These are phyloP conservation scores for Arthrobotrys megalospora DNA, from an alignment of 2,329 filamentous ascomycete genomes.

Conservation along the genomic window DNA sequence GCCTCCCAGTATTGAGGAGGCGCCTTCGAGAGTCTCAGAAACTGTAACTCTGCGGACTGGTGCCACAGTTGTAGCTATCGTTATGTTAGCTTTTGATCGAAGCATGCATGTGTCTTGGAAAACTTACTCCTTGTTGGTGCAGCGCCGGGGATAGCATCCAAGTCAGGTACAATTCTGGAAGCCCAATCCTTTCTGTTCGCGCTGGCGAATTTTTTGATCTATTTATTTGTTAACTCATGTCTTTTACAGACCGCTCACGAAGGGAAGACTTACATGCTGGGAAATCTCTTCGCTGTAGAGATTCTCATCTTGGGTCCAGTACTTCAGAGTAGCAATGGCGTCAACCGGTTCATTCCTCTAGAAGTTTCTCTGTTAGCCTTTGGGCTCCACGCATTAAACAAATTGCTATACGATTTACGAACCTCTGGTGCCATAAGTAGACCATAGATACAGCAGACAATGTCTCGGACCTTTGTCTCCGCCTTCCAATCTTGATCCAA, in stretches of 20 bases:
- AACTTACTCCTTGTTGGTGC: conserved; percentile 46
- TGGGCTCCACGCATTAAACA: background rate
- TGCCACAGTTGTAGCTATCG: conserved; percentile 39
- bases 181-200: conserved; percentile 56
- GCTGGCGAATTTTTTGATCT: conserved; percentile 59
- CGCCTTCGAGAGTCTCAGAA: conserved; percentile 27
- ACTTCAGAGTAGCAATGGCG: conserved; percentile 61
- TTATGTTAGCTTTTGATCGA: conserved; percentile 2
- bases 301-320: conserved; percentile 61
- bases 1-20: background rate
- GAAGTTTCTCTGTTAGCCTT: background rate
- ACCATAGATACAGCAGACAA: conserved; percentile 63
- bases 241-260: background rate
- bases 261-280: conserved; percentile 60
- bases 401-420: background rate
- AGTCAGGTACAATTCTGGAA: conserved; percentile 49
- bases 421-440: conserved; percentile 63
- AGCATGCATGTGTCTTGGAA: background rate
- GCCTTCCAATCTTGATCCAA: conserved; percentile 63
- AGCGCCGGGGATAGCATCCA: conserved; percentile 46
- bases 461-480: conserved; percentile 60
- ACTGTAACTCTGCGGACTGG: conserved; percentile 49
- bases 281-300: conserved; percentile 61
- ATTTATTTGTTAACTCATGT: background rate
- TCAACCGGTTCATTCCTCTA: conserved; percentile 62